Evolutionary conservation across 306 rosid genomes (phyloP).

Genomic region (Vigna reflexopilosa): DNA sequence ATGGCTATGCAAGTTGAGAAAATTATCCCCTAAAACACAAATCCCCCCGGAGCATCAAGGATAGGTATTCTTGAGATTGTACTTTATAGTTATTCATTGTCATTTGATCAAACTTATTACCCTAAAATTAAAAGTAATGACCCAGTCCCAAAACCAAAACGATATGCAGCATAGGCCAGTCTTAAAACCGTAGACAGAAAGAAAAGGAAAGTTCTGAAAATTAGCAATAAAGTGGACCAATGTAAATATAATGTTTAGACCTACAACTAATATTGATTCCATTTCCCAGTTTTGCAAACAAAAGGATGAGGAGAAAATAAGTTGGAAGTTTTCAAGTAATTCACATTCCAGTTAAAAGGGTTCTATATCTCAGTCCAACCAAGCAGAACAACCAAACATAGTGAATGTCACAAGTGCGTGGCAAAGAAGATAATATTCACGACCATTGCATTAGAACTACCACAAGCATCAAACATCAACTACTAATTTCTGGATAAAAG

Average conservation of each 20-base stretch:
- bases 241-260: not conserved
- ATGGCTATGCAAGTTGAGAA: conserved; percentile 11
- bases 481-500: conserved; percentile 11
- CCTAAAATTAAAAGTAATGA: conserved; percentile 15
- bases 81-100: conserved; percentile 1
- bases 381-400: not conserved
- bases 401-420: not conserved
- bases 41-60: conserved; percentile 7
- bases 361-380: not conserved
- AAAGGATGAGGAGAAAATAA: not conserved
- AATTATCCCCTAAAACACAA: conserved; percentile 11
- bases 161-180: not conserved
- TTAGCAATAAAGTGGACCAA: conserved; percentile 12
- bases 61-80: conserved; percentile 8
- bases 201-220: conserved; percentile 1
- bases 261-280: not conserved
- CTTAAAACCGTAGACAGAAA: not conserved
- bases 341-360: not conserved
- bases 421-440: not conserved
- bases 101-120: not conserved
- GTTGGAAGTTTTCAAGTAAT: not conserved
- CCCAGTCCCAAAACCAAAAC: conserved; percentile 19
- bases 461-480: conserved; percentile 2
- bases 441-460: not conserved
- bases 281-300: conserved; percentile 8